Base-by-base conservation (phyloP, 2,329 filamentous ascomycete species). In the Cryphonectria japonica region DNA sequence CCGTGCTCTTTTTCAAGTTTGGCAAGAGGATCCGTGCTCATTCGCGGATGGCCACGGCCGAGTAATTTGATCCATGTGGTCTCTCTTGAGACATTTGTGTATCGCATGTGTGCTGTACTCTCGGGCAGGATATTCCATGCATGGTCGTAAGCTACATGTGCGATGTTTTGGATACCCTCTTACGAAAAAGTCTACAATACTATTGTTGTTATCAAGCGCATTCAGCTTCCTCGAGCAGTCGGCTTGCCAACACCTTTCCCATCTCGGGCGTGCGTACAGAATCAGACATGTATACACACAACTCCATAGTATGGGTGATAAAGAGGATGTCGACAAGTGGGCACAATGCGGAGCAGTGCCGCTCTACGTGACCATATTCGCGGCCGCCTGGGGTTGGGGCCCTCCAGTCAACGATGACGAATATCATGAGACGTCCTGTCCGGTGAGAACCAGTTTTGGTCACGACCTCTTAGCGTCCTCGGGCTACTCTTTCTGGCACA, bases 1-100 rank as follows among this genome's bases (percentile, higher is more conserved):
- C 89, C 4, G 89, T 87, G 75, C 76, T 91, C 9, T 91, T 91
- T 72, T 91, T 89, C 80, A 82, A 82, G 60, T 88, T 87, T 73
- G 88, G 89, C 61, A 90, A 89, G 79, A 80, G 76, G 70, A 84
- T 91, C 72, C 83, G 88, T 68, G 81, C 80, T 29, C 85, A 80
- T 69, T 91, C 88, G 75, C 83, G 84, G 64, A 90, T 85, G 78
- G 87, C 87, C 37, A 80, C 73, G 11, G 63, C 72, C 16, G 76
- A 73, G 61, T 77, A 71, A 72, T n/a, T 16, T 50, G 9, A 8
- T n/a, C 46, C 2, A n/a, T 2, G 46, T n/a, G 37, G 32, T 5
- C 22, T 7, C 11, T 39, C 9, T 39, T 29, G 26, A 57, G 29
- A 59, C 26, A 59, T 14, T 11, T 16, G 19, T 52, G 9, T 34